Evolutionary conservation across 2,329 filamentous ascomycete species (phyloP).

Genomic region (Botrytis cinerea): DNA sequence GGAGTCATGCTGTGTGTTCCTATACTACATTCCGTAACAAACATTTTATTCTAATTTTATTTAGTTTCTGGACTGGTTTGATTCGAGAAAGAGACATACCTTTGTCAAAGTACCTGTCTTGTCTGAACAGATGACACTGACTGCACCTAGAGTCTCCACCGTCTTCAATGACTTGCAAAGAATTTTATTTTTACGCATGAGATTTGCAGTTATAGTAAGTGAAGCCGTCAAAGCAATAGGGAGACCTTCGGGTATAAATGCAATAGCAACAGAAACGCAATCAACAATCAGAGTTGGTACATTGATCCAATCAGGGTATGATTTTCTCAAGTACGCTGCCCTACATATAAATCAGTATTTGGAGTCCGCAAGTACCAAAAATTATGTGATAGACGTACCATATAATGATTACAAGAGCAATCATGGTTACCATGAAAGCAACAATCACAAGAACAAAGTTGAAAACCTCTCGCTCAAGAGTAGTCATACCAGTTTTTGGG

Average conservation of each 20-base stretch:
- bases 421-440: conserved; percentile 63
- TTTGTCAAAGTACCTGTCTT: conserved; percentile 70
- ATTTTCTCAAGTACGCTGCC: conserved; percentile 65
- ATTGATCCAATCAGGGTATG: conserved; percentile 69
- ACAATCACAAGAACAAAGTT: conserved; percentile 72
- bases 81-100: conserved; percentile 21
- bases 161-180: conserved; percentile 78
- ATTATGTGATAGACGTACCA: not conserved
- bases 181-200: conserved; percentile 74
- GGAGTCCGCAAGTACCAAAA: too few species aligned
- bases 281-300: conserved; percentile 69
- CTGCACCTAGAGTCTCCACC: conserved; percentile 71
- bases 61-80: conserved; percentile 9
- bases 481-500: conserved; percentile 65
- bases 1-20: conserved; percentile 48
- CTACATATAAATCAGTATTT: conserved; percentile 52
- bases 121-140: conserved; percentile 73
- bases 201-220: conserved; percentile 71
- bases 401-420: conserved; percentile 58
- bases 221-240: conserved; percentile 68
- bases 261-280: conserved; percentile 49
- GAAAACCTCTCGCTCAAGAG: conserved; percentile 69
- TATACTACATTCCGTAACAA: conserved; percentile 68
- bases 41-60: conserved; percentile 62
- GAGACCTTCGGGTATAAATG: conserved; percentile 73